Evolutionary conservation across 176 grass and related monocot genomes (phyloP).

Genomic region (Aegilops longissima): DNA sequence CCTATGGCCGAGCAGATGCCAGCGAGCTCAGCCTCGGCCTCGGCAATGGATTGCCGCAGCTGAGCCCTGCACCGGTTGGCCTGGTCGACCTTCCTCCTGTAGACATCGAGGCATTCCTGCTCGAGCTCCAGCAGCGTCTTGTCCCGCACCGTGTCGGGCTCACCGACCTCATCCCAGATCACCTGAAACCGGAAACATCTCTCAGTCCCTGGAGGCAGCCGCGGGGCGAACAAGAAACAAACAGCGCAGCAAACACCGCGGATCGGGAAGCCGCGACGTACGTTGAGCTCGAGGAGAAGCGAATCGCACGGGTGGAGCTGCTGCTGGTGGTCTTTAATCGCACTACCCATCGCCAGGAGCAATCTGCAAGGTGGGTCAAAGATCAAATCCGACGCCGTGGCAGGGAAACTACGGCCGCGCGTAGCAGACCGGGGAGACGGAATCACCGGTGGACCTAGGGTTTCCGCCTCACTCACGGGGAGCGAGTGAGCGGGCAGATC

Average conservation of each 20-base stretch:
- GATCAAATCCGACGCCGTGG: conserved; percentile 19
- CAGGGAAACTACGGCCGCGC: not conserved
- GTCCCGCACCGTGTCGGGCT: conserved; percentile 61
- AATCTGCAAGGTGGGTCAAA: conserved; percentile 19
- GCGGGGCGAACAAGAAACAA: not conserved
- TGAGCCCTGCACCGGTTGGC: conserved; percentile 64
- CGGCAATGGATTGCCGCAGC: conserved; percentile 64
- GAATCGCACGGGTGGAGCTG: conserved; percentile 66
- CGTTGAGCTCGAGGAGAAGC: conserved; percentile 78
- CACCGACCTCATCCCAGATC: conserved; percentile 88
- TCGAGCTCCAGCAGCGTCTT: conserved; percentile 62
- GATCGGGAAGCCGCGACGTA: not conserved
- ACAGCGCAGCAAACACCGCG: not conserved
- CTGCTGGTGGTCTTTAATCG: conserved; percentile 54
- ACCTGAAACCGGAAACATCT: conserved; percentile 38
- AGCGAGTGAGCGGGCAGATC: conserved; percentile 9
- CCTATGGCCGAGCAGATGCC: conserved; percentile 71
- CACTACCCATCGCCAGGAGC: conserved; percentile 43
- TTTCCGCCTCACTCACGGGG: not conserved
- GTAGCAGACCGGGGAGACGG: not conserved
- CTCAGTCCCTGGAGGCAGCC: not conserved
- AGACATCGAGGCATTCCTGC: conserved; percentile 74
- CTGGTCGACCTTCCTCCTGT: conserved; percentile 70
- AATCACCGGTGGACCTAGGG: conserved; percentile 18
- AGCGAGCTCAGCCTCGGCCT: conserved; percentile 71